These are phyloP conservation scores for Bonia amplexicaulis DNA, from an alignment of 176 grass and related monocot genomes.

Conservation along the genomic window DNA sequence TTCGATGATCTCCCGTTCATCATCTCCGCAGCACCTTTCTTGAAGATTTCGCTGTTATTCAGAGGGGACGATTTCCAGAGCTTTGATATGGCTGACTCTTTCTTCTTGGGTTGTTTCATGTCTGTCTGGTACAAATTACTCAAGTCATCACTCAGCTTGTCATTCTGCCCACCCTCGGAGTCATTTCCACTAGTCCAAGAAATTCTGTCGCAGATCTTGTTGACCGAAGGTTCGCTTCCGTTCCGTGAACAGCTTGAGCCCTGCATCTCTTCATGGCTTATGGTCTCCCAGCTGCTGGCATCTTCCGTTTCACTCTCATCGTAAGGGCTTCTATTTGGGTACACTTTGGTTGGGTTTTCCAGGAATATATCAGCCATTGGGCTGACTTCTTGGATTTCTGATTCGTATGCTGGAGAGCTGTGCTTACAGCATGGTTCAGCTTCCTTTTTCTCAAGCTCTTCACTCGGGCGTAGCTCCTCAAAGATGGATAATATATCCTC, in stretches of 20 bases:
- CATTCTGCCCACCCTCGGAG: conserved; percentile 16
- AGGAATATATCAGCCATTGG: conserved; percentile 51
- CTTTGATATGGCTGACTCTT: conserved; percentile 67
- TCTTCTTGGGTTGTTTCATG: conserved; percentile 57
- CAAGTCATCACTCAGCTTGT: conserved; percentile 15
- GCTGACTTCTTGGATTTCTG: conserved; percentile 45
- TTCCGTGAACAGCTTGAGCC: conserved; percentile 56
- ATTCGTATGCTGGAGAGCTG: conserved; percentile 22
- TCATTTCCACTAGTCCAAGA: conserved; percentile 38
- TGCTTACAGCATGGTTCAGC: conserved; percentile 36
- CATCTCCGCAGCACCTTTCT: conserved; percentile 10
- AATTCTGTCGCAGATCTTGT: conserved; percentile 46
- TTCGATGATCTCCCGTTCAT: conserved; percentile 15
- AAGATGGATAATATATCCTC: conserved; percentile 83
- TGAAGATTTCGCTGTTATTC: conserved; percentile 39
- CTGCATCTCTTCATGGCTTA: conserved; percentile 61
- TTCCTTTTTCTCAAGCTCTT: conserved; percentile 21
- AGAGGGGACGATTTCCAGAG: conserved; percentile 64
- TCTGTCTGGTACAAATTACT: conserved; percentile 25
- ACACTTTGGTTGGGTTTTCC: conserved; percentile 45
- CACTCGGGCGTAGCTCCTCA: conserved; percentile 54
- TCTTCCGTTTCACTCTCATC: conserved; percentile 54
- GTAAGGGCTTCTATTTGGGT: conserved; percentile 34
- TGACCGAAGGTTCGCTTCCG: conserved; percentile 61
- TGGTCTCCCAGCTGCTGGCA: conserved; percentile 82